Base-by-base conservation (phyloP, 1,284 basidiomycete species). In the Porogramme epimiltina region DNA sequence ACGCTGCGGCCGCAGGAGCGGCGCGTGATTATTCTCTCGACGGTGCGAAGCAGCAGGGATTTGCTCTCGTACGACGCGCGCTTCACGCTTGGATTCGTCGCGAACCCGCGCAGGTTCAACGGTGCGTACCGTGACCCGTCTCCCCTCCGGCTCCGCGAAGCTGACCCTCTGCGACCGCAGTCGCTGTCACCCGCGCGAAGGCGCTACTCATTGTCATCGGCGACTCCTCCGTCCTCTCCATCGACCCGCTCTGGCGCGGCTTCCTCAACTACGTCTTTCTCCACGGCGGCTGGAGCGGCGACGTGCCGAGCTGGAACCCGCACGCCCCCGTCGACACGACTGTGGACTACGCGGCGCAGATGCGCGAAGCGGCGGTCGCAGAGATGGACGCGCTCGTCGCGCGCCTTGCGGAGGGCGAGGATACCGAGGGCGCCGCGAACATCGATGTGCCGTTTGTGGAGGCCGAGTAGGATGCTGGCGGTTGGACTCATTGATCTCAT, bases 181-280 rank as follows among this genome's bases (percentile, higher is more conserved):
- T 73, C 22, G 67, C 67, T 15, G 54, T 72, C 18, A 79, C 77
- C 3, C 78, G 83, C 15, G 81, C 82, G 0, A 74, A 84, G 60
- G 76, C 82, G 0, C 69, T 85, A 1, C 70, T 86, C 2, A 76
- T 85, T 48, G 67, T 85, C 47, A 64, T 86, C 38, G 83, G 84
- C 2, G 80, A 85, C 54, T 74, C 80, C 0, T 64, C 67, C 0
- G 73, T 83, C 22, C 70, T 85, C 4, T 77, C 76, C 5, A 69
- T 80, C 2, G 76, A 79, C 52, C 73, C 73, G 0, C 60, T 80
- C 0, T 84, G 81, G 81, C 67, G 78, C 1, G 66, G 67, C 0
- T 82, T 82, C 69, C 58, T 84, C 34, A 80, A 81, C 59, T 81
- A 79, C 54, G 64, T 82, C 37, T 61, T 77, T 52, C 34, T 58